phyloP scores from a whole-genome alignment of 371 early-diverging fungal species.

The Mortierella sp. region DNA sequence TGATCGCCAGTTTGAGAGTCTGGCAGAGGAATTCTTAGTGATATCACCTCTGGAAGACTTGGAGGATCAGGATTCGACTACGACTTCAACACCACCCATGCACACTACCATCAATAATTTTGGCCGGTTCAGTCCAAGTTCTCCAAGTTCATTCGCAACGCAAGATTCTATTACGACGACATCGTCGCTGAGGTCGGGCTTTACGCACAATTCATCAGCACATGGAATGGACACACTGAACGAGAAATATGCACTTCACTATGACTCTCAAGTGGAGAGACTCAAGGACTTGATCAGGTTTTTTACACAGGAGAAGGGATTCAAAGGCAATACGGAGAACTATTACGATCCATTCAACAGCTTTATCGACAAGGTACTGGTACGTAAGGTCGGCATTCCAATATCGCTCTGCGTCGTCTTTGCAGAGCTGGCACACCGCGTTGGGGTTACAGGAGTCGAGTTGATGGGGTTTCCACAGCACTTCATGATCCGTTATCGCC shows the following conservation, averaged over 20 bases:
- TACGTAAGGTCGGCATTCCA: conserved; percentile 47
- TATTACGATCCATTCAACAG: conserved; percentile 53
- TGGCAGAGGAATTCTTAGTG: conserved; percentile 40
- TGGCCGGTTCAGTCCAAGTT: conserved; percentile 10
- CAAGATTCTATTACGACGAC: not conserved
- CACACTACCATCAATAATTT: not conserved
- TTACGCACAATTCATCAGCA: not conserved
- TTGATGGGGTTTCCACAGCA: conserved; percentile 52
- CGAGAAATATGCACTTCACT: conserved; percentile 10
- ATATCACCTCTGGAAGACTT: conserved; percentile 17
- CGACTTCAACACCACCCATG: not conserved
- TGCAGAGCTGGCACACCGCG: conserved; percentile 48
- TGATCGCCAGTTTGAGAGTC: conserved; percentile 37
- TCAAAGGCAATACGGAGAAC: conserved; percentile 50
- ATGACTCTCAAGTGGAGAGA: conserved; percentile 27
- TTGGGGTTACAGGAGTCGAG: conserved; percentile 43
- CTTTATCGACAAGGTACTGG: conserved; percentile 47
- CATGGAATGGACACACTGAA: not conserved
- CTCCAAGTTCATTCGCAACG: conserved; percentile 1
- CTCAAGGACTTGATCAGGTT: conserved; percentile 35
- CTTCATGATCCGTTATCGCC: conserved; percentile 53
- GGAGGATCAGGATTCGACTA: not conserved
- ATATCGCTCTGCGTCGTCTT: conserved; percentile 50
- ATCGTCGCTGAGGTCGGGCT: not conserved
- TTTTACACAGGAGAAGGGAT: conserved; percentile 35